Percentiles rank a stretch among this genome's conserved stretches.
phyloP scores from a whole-genome alignment of 2,329 filamentous ascomycete species.

The Alternaria brassicicola region DNA sequence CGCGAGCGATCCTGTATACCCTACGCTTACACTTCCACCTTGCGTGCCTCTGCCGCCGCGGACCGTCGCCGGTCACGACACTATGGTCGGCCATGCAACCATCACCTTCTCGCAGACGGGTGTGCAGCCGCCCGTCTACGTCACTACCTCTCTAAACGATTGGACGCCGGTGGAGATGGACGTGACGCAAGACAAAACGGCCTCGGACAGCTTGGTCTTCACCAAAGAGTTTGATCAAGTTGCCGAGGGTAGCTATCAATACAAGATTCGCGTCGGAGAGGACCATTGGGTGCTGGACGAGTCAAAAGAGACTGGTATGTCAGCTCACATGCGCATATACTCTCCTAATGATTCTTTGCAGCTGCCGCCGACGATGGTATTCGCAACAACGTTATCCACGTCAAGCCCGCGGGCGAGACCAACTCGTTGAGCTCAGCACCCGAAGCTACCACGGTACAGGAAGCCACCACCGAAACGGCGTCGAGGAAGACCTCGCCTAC shows the following conservation, averaged over 20 bases:
- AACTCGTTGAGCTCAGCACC: not conserved
- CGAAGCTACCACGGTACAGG: not conserved
- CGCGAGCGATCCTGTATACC: slow-evolving; percentile 17
- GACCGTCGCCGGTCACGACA: slow-evolving; percentile 4
- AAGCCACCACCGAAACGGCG: not conserved
- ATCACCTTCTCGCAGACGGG: slow-evolving; percentile 68
- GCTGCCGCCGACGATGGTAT: slow-evolving; percentile 60
- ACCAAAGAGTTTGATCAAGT: slow-evolving; percentile 61
- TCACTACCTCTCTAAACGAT: slow-evolving; percentile 72
- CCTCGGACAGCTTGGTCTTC: slow-evolving; percentile 64
- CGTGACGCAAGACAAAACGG: slow-evolving; percentile 51
- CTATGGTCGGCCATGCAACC: slow-evolving; percentile 50
- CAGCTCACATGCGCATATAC: not conserved
- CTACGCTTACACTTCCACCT: slow-evolving; percentile 1
- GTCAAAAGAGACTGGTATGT: slow-evolving; percentile 63
- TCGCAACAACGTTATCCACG: slow-evolving; percentile 59
- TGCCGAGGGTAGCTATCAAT: slow-evolving; percentile 68
- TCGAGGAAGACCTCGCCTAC: not conserved
- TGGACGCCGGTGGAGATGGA: slow-evolving; percentile 74
- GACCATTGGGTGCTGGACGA: slow-evolving; percentile 72
- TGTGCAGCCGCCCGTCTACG: slow-evolving; percentile 69
- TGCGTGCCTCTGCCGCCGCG: not conserved
- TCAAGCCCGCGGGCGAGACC: slow-evolving; percentile 25
- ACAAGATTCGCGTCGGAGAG: slow-evolving; percentile 73
- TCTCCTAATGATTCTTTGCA: slow-evolving; percentile 37